Percentiles rank a stretch among this genome's conserved stretches.
These are phyloP conservation scores for Afroboletus lepidellus DNA, from an alignment of 1,284 basidiomycete genomes.

Conservation along the genomic window DNA sequence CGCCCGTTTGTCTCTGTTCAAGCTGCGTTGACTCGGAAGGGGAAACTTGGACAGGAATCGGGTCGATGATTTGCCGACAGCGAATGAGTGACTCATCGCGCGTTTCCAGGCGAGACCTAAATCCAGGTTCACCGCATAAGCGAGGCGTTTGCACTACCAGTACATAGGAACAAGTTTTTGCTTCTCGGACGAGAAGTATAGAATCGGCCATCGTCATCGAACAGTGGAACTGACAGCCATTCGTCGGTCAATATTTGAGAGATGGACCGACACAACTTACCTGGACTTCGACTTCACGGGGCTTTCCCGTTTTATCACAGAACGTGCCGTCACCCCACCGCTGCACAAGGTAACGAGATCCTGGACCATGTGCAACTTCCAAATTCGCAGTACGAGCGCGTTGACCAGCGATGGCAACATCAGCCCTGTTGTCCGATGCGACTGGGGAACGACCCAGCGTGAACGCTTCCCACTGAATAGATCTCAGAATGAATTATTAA, in stretches of 20 bases:
- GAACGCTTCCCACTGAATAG: constrained; percentile 72
- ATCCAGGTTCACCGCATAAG: constrained; percentile 87
- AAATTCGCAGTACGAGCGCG: constrained; percentile 61
- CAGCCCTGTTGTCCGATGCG: constrained; percentile 56
- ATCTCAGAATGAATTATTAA: constrained; percentile 14
- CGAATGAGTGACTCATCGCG: constrained; percentile 67
- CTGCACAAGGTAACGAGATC: constrained; percentile 89
- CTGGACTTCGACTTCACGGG: constrained; percentile 90
- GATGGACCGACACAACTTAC: constrained; percentile 40
- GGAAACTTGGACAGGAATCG: constrained; percentile 28
- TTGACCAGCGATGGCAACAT: constrained; percentile 66
- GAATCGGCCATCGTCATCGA: constrained; percentile 85
- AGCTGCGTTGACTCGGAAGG: constrained; percentile 35
- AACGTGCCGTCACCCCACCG: constrained; percentile 87
- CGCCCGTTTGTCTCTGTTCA: constrained; percentile 33
- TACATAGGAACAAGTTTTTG: constrained; percentile 87
- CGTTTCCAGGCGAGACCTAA: constrained; percentile 70
- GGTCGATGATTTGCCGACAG: constrained; percentile 67
- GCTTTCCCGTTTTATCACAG: constrained; percentile 87
- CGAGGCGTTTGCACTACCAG: constrained; percentile 91
- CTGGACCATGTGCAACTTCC: constrained; percentile 71
- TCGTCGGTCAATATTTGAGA: constrained; percentile 13
- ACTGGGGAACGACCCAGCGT: constrained; percentile 72
- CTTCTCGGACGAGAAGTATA: constrained; percentile 89
- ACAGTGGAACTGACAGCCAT: constrained; percentile 77